A percentile compares a stretch with the other conserved stretches of the same genome.
phyloP scores from a whole-genome alignment of 1,284 basidiomycete genomes.

The Leccinum angustisporum region DNA sequence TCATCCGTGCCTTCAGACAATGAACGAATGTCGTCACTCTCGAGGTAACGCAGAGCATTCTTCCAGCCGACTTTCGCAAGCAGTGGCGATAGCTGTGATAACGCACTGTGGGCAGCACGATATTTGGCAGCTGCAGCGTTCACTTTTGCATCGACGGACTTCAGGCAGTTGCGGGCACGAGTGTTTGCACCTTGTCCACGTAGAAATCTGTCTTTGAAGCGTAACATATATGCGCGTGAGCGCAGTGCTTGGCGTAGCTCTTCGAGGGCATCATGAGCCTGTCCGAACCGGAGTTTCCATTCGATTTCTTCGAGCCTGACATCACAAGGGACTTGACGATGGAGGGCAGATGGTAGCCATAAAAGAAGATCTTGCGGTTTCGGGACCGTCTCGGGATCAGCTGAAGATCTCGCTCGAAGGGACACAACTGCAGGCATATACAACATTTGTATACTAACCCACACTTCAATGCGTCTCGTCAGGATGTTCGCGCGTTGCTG shows the following conservation, averaged over 20 bases:
- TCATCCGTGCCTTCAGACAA: not conserved
- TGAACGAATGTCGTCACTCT: not conserved
- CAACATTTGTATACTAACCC: slow-evolving; percentile 8
- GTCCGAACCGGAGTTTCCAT: slow-evolving; percentile 5
- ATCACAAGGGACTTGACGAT: not conserved
- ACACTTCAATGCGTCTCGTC: not conserved
- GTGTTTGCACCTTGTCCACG: slow-evolving; percentile 5
- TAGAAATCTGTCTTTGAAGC: slow-evolving; percentile 6
- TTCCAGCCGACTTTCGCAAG: not conserved
- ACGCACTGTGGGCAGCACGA: not conserved
- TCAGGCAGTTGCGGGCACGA: not conserved
- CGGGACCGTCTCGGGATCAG: not conserved
- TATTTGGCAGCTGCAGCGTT: not conserved
- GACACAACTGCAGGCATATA: slow-evolving; percentile 7
- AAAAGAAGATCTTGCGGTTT: not conserved
- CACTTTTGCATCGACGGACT: not conserved
- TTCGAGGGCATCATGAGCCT: slow-evolving; percentile 3
- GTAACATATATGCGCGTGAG: slow-evolving; percentile 1
- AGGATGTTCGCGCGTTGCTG: not conserved
- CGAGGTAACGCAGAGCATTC: not conserved
- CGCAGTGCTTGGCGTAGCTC: slow-evolving; percentile 5
- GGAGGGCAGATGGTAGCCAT: not conserved
- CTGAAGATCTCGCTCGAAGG: not conserved
- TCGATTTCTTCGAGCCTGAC: not conserved
- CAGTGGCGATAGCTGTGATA: not conserved